These are phyloP conservation scores for Mrakia hoshinonis DNA, from an alignment of 768 basidiomycete species.

Conservation along the genomic window DNA sequence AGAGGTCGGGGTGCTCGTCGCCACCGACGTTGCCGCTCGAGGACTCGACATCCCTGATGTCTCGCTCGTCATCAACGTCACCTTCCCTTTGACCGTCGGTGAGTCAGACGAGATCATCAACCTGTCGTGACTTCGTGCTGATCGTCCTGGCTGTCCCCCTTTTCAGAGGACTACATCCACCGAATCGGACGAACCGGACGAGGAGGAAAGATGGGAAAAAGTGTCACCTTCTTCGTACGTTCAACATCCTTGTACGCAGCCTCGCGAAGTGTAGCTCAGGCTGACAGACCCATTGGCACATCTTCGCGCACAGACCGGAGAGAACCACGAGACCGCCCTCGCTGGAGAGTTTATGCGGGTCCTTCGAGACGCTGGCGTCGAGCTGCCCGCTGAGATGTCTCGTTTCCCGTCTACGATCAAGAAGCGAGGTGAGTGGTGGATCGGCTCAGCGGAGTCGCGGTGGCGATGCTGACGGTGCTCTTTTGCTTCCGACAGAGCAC, in stretches of 20 bases:
- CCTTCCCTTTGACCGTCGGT: slow-evolving; percentile 90
- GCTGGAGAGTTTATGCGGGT: slow-evolving; percentile 92
- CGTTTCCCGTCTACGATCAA: slow-evolving; percentile 95
- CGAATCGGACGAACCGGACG: slow-evolving; percentile 31
- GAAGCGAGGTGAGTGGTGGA: slow-evolving; percentile 62
- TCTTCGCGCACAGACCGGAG: slow-evolving; percentile 54
- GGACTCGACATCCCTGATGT: slow-evolving; percentile 97
- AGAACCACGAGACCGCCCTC: slow-evolving; percentile 69
- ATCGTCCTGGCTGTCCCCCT: slow-evolving; percentile 39
- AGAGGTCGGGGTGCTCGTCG: slow-evolving; percentile 70
- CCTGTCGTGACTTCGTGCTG: slow-evolving; percentile 61
- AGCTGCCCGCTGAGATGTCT: slow-evolving; percentile 57
- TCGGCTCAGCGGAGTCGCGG: too few species aligned
- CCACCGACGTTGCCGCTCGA: slow-evolving; percentile 90
- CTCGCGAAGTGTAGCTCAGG: neutral
- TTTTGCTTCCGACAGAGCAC: slow-evolving; percentile 47
- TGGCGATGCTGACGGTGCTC: neutral
- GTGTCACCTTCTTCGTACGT: slow-evolving; percentile 31
- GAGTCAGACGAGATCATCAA: slow-evolving; percentile 55
- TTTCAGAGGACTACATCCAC: slow-evolving; percentile 30
- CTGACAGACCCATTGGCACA: neutral
- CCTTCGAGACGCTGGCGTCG: slow-evolving; percentile 72
- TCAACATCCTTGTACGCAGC: neutral
- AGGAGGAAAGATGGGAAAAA: slow-evolving; percentile 29
- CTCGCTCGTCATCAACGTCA: slow-evolving; percentile 87